Conservation (phyloP, 306 rosid species). For the Malus domestica region DNA sequence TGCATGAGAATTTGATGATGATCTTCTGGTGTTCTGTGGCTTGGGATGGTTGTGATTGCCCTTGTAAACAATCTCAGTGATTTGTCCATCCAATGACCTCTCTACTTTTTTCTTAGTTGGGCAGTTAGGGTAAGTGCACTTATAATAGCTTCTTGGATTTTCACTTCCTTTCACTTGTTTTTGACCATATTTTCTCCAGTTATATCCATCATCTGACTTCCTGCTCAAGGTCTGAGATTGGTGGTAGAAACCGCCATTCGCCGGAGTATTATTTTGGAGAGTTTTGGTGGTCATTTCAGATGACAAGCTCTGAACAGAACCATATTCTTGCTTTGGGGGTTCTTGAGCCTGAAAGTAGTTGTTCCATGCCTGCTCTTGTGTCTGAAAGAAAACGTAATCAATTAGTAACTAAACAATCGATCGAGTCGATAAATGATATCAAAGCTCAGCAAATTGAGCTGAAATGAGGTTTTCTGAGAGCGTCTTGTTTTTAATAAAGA, state of each 20-base stretch:
- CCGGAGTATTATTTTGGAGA: conserved; percentile 27
- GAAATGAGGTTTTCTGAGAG: no score
- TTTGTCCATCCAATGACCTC: conserved; percentile 73
- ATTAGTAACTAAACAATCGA: not conserved
- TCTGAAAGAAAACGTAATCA: not conserved
- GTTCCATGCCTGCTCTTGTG: conserved; percentile 11
- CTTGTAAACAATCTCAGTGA: conserved; percentile 94
- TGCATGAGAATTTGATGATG: conserved; percentile 33
- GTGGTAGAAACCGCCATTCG: conserved; percentile 30
- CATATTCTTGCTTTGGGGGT: conserved; percentile 42
- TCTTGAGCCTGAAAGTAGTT: conserved; percentile 7
- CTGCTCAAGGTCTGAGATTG: conserved; percentile 47
- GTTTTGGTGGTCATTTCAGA: conserved; percentile 30
- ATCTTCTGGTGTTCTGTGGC: conserved; percentile 66
- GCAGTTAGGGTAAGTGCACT: conserved; percentile 87
- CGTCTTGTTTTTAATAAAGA: not conserved
- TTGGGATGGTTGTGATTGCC: conserved; percentile 88
- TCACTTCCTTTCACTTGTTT: conserved; percentile 97
- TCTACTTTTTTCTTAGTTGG: conserved; percentile 97
- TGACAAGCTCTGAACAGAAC: conserved; percentile 38
- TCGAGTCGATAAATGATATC: not conserved
- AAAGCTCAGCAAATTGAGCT: not conserved
- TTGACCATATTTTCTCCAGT: conserved; percentile 98
- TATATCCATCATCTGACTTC: conserved; percentile 88
- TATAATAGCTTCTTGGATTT: conserved; percentile 92